phyloP scores from a whole-genome alignment of 768 basidiomycete species.

The Leccinum uliginosum region DNA sequence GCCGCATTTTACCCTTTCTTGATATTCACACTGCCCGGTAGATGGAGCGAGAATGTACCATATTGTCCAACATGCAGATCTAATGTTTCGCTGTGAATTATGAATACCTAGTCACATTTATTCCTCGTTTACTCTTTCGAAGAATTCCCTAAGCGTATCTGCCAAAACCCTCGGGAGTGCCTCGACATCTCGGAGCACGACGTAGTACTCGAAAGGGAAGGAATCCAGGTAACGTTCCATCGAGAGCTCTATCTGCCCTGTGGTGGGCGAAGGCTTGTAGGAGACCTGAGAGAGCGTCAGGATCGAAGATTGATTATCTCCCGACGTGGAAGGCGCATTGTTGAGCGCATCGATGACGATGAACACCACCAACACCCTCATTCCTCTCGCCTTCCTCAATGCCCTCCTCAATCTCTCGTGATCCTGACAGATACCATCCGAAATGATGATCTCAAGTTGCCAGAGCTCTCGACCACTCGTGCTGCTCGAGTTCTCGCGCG shows the following conservation, averaged over 20 bases:
- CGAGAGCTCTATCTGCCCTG: conserved; percentile 79
- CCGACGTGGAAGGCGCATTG: conserved; percentile 28
- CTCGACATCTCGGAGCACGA: conserved; percentile 88
- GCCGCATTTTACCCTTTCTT: not conserved
- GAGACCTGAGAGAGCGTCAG: conserved; percentile 89
- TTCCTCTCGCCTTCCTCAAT: conserved; percentile 81
- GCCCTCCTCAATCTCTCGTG: conserved; percentile 79
- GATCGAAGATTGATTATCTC: conserved; percentile 64
- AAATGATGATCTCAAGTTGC: conserved; percentile 98
- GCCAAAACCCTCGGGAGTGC: conserved; percentile 87
- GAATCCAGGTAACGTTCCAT: conserved; percentile 89
- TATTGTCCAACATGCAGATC: not conserved
- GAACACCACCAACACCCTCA: conserved; percentile 94
- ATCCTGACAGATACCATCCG: conserved; percentile 98
- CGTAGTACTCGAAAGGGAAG: conserved; percentile 97
- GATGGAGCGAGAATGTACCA: not conserved
- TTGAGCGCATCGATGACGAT: conserved; percentile 90
- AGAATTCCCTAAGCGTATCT: conserved; percentile 88
- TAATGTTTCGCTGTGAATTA: conserved; percentile 1
- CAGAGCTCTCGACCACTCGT: conserved; percentile 78
- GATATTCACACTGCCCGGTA: not conserved
- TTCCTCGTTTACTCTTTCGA: conserved; percentile 76
- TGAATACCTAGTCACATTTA: conserved; percentile 6
- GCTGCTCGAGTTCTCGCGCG: conserved; percentile 59
- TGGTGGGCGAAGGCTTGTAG: conserved; percentile 50